Evolutionary conservation across 371 early-diverging fungal genomes (phyloP).

Genomic region (Mucor irregularis): DNA sequence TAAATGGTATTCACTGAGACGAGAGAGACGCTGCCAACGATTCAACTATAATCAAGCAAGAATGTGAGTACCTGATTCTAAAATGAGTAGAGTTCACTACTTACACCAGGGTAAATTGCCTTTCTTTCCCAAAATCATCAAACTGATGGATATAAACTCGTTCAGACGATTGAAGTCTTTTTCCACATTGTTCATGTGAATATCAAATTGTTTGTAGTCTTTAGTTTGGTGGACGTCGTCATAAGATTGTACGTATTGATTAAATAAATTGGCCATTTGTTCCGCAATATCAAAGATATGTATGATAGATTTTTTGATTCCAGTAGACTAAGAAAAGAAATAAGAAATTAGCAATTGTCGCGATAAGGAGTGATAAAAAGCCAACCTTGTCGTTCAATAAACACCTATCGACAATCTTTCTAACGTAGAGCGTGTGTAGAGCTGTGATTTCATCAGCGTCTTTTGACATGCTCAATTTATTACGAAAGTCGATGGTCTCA

Average conservation of each 20-base stretch:
- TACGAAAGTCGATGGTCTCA: slow-evolving; percentile 31
- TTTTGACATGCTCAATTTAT: slow-evolving; percentile 20
- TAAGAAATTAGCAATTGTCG: not conserved
- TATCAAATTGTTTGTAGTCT: slow-evolving; percentile 7
- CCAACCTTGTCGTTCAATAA: slow-evolving; percentile 45
- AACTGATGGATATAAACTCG: slow-evolving; percentile 39
- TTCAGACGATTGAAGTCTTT: slow-evolving; percentile 36
- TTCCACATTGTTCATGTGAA: slow-evolving; percentile 25
- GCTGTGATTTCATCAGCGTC: slow-evolving; percentile 43
- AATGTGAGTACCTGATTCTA: not conserved
- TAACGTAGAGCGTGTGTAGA: slow-evolving; percentile 36
- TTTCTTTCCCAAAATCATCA: slow-evolving; percentile 39
- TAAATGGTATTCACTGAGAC: slow-evolving; percentile 3
- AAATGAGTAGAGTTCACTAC: slow-evolving; percentile 4
- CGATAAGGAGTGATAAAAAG: not conserved
- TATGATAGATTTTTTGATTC: slow-evolving; percentile 34
- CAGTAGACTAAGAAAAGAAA: slow-evolving; percentile 16
- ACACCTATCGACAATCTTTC: slow-evolving; percentile 43
- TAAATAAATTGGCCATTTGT: slow-evolving; percentile 20
- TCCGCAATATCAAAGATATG: slow-evolving; percentile 40
- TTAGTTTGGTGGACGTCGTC: not conserved
- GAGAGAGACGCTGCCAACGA: slow-evolving; percentile 16
- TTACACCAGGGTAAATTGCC: slow-evolving; percentile 50
- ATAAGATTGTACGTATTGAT: not conserved
- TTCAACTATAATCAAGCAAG: slow-evolving; percentile 13